Percentiles rank a stretch among this genome's conserved stretches.
Evolutionary conservation across 257 asterid species (phyloP).

Genomic region (Mitragyna speciosa): DNA sequence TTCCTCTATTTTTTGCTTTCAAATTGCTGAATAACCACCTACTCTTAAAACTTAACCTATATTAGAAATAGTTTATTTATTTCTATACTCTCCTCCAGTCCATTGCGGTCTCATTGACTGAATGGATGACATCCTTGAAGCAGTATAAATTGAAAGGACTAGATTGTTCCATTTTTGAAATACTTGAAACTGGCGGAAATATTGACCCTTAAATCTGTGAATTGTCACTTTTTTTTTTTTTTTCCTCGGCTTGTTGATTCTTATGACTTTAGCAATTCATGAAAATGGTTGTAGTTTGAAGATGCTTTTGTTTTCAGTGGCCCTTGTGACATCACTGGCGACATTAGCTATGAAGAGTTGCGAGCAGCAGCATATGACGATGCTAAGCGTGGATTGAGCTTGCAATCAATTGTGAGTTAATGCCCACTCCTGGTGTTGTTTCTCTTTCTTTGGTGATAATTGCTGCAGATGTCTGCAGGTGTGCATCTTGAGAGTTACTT

Average conservation of each 20-base stretch:
- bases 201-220: no score
- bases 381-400: constrained; percentile 62
- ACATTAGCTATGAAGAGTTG: constrained; percentile 83
- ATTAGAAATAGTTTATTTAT: no score
- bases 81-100: no score
- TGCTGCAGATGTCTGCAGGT: background rate
- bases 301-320: constrained; percentile 45
- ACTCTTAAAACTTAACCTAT: no score
- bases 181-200: background rate
- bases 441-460: background rate
- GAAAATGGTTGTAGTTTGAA: constrained; percentile 9
- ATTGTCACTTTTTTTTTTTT: background rate
- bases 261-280: background rate
- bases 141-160: background rate
- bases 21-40: no score
- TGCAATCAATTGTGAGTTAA: constrained; percentile 72
- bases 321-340: constrained; percentile 86
- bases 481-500: background rate
- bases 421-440: constrained; percentile 18
- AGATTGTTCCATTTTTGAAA: background rate
- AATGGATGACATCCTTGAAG: background rate
- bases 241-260: background rate
- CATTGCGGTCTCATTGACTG: background rate
- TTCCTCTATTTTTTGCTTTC: no score
- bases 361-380: constrained; percentile 87